These are phyloP conservation scores for Candida oleophila DNA, from an alignment of 805 yeast species.

Conservation along the genomic window DNA sequence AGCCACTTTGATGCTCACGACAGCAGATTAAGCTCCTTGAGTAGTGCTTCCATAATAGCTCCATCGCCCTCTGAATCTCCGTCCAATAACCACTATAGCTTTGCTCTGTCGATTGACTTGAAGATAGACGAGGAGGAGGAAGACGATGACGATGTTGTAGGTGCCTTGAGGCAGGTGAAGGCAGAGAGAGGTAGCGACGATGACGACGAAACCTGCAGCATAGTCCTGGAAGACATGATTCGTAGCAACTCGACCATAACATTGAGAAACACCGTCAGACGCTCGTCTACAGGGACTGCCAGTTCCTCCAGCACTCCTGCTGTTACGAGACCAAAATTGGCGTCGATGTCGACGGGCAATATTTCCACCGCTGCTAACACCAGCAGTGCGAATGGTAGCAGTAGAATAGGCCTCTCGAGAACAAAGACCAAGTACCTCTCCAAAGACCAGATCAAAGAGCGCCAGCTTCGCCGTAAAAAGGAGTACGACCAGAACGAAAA, in stretches of 20 bases:
- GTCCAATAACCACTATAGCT: conserved; percentile 9
- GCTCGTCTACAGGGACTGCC: background rate
- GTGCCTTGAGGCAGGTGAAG: background rate
- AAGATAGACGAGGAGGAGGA: conserved; percentile 7
- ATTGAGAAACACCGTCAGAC: background rate
- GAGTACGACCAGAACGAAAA: conserved; percentile 40
- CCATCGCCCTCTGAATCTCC: conserved; percentile 16
- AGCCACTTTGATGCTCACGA: conserved; percentile 34
- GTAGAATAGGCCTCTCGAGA: conserved; percentile 20
- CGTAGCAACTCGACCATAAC: background rate
- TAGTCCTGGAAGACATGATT: background rate
- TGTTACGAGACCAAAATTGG: background rate
- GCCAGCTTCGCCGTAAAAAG: conserved; percentile 37
- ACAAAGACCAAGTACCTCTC: conserved; percentile 34
- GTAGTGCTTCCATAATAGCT: conserved; percentile 24
- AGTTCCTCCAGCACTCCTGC: background rate
- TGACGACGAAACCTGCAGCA: background rate
- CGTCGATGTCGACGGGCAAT: background rate
- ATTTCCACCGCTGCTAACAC: background rate
- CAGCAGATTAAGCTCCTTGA: conserved; percentile 38
- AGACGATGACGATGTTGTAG: background rate
- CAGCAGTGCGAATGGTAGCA: conserved; percentile 4
- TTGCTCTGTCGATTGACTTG: conserved; percentile 6
- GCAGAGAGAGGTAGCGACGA: conserved; percentile 4
- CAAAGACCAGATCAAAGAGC: conserved; percentile 36